Evolutionary conservation across 1,284 basidiomycete species (phyloP), one percentile per base, ranked within the genome.

Genomic region (Irpex sp.): DNA sequence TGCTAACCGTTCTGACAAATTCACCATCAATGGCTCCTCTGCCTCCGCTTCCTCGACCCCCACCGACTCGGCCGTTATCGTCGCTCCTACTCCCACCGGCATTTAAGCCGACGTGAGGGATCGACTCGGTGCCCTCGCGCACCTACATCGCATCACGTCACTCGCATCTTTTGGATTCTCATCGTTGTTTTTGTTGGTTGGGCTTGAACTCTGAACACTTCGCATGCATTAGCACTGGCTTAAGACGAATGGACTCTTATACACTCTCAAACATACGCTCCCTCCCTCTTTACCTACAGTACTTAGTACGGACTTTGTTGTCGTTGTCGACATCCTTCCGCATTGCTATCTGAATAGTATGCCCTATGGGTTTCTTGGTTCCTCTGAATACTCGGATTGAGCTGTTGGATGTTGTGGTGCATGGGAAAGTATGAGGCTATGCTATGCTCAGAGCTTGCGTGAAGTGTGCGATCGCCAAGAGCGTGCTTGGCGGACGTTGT

Each of bases 1-100:
- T 57, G 67, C 62, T 55, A 66, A 68, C 60, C 57, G 61, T n/a
- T 68, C 67, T 36, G 61, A 61, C 17, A 11, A 47, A 50, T 68
- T 68, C 60, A 63, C 62, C 13, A 68, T 68, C 58, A 51, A 17
- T 11, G 50, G 17, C 21, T 51, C 17, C n/a, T 17, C 50, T 13
- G 50, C 50, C 11, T 51, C 17, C 9, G 15, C 50, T 5, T 17
- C 21, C 21, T 11, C 50, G 21, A 46, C 43, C 4, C 43, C 43
- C 43, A 46, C 43, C 3, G 43, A 46, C 15, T 46, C 43, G 4
- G 43, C 43, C 43, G 17, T 46, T 4, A 17, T 46, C 43, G 43
- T 46, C 43, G 43, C 43, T 17, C 43, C 43, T 17, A 46, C 43
- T n/a, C 43, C 33, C 15, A 17, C 17, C 43, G 43, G 43, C 43